Conservation (phyloP, 805 yeast genomes). For the Hanseniaspora meyeri region DNA sequence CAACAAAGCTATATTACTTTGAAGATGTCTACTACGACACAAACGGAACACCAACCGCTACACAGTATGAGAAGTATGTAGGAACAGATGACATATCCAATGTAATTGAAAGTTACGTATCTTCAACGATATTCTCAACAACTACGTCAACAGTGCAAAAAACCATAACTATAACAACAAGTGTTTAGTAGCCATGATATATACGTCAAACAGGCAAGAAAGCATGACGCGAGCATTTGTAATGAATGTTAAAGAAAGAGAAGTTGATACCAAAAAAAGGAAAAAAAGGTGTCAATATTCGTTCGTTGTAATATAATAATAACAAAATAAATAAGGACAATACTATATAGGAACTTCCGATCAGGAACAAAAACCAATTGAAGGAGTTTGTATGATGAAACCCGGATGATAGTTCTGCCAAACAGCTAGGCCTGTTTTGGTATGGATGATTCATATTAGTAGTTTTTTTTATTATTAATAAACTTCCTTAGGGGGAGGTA, state of each 20-base stretch:
- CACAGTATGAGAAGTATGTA: constrained; percentile 11
- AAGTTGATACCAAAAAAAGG: not conserved
- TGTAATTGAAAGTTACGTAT: not conserved
- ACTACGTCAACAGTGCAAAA: constrained; percentile 3
- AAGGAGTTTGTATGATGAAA: too few species aligned
- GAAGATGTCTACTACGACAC: constrained; percentile 13
- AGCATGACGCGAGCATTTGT: too few species aligned
- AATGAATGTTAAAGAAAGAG: not conserved
- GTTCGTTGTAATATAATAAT: not conserved
- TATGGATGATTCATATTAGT: too few species aligned
- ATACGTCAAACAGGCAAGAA: too few species aligned
- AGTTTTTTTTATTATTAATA: too few species aligned
- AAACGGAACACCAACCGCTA: constrained; percentile 14
- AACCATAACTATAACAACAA: constrained; percentile 3
- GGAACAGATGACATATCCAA: constrained; percentile 3
- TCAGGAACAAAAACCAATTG: not conserved
- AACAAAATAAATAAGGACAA: not conserved
- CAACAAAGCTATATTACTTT: constrained; percentile 11
- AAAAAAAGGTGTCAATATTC: not conserved
- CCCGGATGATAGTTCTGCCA: too few species aligned
- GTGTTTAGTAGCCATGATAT: not conserved
- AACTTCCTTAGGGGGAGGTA: too few species aligned
- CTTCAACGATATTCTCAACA: constrained; percentile 8
- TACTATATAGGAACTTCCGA: too few species aligned
- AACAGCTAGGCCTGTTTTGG: too few species aligned